Conservation (phyloP, 371 early-diverging fungal genomes). For the Apophysomyces elegans region DNA sequence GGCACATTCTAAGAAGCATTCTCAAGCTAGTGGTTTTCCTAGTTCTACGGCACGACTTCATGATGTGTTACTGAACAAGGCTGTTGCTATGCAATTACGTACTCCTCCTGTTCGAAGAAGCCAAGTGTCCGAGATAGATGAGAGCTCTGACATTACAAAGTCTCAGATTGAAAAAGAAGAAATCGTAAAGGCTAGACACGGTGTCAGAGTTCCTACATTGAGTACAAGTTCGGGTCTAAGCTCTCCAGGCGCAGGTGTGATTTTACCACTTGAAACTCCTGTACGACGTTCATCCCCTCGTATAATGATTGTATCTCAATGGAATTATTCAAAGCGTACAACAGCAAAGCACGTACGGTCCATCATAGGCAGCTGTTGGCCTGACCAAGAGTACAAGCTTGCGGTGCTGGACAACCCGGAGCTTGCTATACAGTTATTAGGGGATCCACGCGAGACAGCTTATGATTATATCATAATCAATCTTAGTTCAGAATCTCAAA, state of each 20-base stretch:
- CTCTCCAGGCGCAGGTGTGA: constrained; percentile 25
- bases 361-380: constrained; percentile 28
- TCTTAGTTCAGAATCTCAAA: constrained; percentile 51
- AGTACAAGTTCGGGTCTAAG: constrained; percentile 17
- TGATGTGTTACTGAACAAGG: constrained; percentile 42
- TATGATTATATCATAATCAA: constrained; percentile 62
- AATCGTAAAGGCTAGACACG: constrained; percentile 3
- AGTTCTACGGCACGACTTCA: constrained; percentile 30
- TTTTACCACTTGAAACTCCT: constrained; percentile 45
- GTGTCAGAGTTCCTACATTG: constrained; percentile 21
- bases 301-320: constrained; percentile 48
- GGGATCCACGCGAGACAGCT: constrained; percentile 30
- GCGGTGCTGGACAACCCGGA: constrained; percentile 37
- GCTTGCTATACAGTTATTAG: constrained; percentile 37
- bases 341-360: constrained; percentile 45
- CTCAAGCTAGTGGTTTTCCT: constrained; percentile 28
- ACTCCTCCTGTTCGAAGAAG: constrained; percentile 39
- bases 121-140: not conserved
- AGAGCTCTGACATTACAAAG: not conserved
- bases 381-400: constrained; percentile 17
- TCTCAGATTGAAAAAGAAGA: not conserved
- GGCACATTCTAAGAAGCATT: constrained; percentile 34
- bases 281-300: constrained; percentile 33
- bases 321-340: constrained; percentile 42
- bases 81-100: constrained; percentile 45